Evolutionary conservation across 805 yeast genomes (phyloP).

Genomic region (Blastobotrys parvus): DNA sequence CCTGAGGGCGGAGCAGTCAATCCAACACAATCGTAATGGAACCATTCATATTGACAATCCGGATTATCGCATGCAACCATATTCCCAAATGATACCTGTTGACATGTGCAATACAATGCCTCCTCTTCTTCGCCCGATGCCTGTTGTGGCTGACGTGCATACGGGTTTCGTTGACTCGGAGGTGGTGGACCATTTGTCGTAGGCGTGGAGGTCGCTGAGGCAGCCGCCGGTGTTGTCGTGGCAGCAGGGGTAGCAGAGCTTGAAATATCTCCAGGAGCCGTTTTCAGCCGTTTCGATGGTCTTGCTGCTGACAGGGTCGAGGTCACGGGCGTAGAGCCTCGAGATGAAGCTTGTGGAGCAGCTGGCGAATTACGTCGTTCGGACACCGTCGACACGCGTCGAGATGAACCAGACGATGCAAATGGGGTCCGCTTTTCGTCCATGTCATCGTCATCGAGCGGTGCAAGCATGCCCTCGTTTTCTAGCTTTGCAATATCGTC

Average conservation of each 20-base stretch:
- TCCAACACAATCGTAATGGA: constrained; percentile 93
- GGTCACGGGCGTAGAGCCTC: constrained; percentile 9
- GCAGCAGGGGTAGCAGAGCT: neutral
- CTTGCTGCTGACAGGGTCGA: constrained; percentile 15
- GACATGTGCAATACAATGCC: constrained; percentile 76
- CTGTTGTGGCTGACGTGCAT: neutral
- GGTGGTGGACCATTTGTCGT: neutral
- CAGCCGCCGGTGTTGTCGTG: neutral
- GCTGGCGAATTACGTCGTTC: neutral
- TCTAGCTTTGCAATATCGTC: constrained; percentile 69
- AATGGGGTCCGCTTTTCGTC: neutral
- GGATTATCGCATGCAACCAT: constrained; percentile 96
- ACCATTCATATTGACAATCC: constrained; percentile 87
- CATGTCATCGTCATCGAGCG: constrained; percentile 8
- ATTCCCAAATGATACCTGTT: constrained; percentile 86
- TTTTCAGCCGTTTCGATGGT: constrained; percentile 17
- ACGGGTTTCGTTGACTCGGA: neutral
- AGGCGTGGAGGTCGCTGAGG: neutral
- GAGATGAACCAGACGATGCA: neutral
- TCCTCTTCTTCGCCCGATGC: constrained; percentile 56
- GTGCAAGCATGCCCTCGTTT: constrained; percentile 68
- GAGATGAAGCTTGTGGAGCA: neutral
- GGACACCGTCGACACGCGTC: neutral
- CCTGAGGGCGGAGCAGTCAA: constrained; percentile 82
- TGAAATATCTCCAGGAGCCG: neutral